phyloP scores from a whole-genome alignment of 139 green algal genomes.

The Chlorella sp. region DNA sequence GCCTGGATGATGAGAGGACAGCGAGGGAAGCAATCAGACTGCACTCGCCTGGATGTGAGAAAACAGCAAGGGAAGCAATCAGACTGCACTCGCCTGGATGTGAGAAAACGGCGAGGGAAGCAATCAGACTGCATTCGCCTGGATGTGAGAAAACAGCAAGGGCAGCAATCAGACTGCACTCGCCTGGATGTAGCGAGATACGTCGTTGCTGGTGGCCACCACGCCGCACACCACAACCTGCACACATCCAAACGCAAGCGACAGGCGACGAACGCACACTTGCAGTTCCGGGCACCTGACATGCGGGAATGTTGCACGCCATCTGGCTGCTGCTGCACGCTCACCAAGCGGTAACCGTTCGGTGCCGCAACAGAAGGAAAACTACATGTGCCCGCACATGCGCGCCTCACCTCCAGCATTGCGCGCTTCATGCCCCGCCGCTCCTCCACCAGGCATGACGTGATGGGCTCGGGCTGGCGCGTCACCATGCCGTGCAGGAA shows the following conservation, averaged over 20 bases:
- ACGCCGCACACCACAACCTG: slow-evolving; percentile 57
- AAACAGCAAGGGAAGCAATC: no score
- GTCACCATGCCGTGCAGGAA: no score
- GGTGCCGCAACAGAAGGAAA: no score
- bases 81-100: no score
- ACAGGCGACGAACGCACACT: neutral
- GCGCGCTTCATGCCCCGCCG: slow-evolving; percentile 70
- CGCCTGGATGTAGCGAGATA: slow-evolving; percentile 60
- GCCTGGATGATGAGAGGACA: no score
- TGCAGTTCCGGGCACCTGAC: neutral
- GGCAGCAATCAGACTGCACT: no score
- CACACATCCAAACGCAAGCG: neutral
- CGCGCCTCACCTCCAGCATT: slow-evolving; percentile 73
- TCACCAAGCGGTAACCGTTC: neutral
- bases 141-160: no score
- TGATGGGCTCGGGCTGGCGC: slow-evolving; percentile 41
- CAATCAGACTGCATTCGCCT: no score
- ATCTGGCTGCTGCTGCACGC: neutral
- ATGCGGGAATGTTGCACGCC: neutral
- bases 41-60: no score
- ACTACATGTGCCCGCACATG: neutral
- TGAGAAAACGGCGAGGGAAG: no score
- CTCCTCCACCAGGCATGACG: slow-evolving; percentile 60
- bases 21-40: no score
- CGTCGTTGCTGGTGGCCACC: slow-evolving; percentile 49